phyloP scores from a whole-genome alignment of 495 filamentous ascomycete genomes.

The Lophiostoma macrostomum region DNA sequence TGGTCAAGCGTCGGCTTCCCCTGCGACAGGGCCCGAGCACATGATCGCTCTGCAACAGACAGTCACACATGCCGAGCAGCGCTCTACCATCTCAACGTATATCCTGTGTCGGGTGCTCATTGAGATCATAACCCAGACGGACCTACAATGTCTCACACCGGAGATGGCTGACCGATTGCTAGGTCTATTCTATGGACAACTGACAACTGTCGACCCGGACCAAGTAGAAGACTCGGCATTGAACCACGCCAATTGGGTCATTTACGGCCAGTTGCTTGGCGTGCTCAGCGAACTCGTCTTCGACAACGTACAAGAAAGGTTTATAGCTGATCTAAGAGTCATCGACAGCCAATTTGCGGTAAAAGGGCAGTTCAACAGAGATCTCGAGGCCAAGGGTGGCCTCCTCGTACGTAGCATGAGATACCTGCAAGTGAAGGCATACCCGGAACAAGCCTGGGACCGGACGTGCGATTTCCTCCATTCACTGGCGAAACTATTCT shows the following conservation, averaged over 20 bases:
- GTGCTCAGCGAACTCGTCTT: constrained; percentile 95
- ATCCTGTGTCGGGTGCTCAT: constrained; percentile 90
- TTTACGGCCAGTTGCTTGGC: constrained; percentile 86
- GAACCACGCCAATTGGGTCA: constrained; percentile 88
- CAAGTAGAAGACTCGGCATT: constrained; percentile 73
- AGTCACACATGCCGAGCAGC: constrained; percentile 73
- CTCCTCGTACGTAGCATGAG: constrained; percentile 87
- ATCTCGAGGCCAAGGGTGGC: constrained; percentile 76
- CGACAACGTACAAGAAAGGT: constrained; percentile 74
- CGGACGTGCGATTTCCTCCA: constrained; percentile 86
- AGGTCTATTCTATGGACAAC: constrained; percentile 88
- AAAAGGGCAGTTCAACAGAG: constrained; percentile 55
- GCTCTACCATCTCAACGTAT: constrained; percentile 89
- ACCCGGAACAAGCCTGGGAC: constrained; percentile 72
- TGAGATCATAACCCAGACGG: constrained; percentile 90
- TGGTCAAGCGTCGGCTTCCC: constrained; percentile 6
- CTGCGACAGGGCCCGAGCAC: constrained; percentile 9
- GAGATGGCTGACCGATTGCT: constrained; percentile 90
- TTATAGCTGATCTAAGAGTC: constrained; percentile 72
- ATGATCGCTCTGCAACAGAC: constrained; percentile 52
- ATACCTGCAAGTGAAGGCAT: constrained; percentile 68
- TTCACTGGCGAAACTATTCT: constrained; percentile 74
- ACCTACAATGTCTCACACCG: constrained; percentile 70
- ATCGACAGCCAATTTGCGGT: constrained; percentile 66
- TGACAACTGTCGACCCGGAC: constrained; percentile 83